A percentile compares a stretch with the other conserved stretches of the same genome.
Evolutionary conservation across 345 rosid genomes (phyloP).

Genomic region (Syzygium grande): DNA sequence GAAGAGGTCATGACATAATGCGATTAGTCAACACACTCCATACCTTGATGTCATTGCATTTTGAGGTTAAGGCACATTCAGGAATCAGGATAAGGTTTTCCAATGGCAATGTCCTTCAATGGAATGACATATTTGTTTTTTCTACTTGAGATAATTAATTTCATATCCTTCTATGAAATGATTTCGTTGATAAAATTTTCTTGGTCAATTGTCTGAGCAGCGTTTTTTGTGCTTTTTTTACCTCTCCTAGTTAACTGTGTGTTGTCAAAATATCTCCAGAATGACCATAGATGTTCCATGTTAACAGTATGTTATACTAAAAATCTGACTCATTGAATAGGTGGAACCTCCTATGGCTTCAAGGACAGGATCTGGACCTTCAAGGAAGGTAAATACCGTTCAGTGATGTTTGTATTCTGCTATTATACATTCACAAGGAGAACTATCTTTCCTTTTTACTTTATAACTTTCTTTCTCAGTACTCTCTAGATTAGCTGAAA

Average conservation of each 20-base stretch:
- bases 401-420: neutral
- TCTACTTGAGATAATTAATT: neutral
- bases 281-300: neutral
- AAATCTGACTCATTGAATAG: neutral
- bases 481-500: neutral
- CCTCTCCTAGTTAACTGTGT: neutral
- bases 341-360: slow-evolving; percentile 13
- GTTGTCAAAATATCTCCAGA: neutral
- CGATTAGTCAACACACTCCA: neutral
- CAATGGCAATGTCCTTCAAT: neutral
- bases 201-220: neutral
- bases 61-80: neutral
- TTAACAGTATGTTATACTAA: neutral
- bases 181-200: neutral
- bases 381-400: slow-evolving; percentile 52
- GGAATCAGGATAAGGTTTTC: neutral
- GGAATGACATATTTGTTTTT: neutral
- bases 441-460: neutral
- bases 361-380: slow-evolving; percentile 65
- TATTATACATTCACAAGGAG: neutral
- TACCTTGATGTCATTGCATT: neutral
- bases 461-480: neutral
- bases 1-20: neutral
- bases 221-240: neutral
- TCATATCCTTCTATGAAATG: neutral